Percentiles rank a stretch among this genome's conserved stretches.
phyloP scores from a whole-genome alignment of 352 stramenopile species.

The Phytophthora ramorum region DNA sequence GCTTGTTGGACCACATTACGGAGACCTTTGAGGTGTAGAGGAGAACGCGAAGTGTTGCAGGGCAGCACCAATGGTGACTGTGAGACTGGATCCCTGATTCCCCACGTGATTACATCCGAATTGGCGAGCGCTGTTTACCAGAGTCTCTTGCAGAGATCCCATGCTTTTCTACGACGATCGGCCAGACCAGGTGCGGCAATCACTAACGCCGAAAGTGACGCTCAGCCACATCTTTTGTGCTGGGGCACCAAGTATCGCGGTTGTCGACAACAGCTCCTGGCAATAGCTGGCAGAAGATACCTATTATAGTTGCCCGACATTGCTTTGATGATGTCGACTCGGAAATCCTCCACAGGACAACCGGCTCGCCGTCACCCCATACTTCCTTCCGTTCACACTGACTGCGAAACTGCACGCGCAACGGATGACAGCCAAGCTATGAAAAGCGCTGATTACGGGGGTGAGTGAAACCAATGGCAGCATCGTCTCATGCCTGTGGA shows the following conservation, averaged over 20 bases:
- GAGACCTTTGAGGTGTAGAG: constrained; percentile 22
- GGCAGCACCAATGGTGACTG: not conserved
- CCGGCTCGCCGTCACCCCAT: too few relatives aligned
- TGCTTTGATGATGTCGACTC: too few relatives aligned
- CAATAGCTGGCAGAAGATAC: too few relatives aligned
- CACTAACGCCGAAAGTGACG: too few relatives aligned
- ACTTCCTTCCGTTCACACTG: not conserved
- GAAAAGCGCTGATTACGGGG: not conserved
- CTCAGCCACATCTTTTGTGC: too few relatives aligned
- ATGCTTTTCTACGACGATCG: constrained; percentile 2
- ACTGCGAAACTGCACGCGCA: not conserved
- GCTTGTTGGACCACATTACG: constrained; percentile 77
- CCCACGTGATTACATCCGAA: constrained; percentile 26
- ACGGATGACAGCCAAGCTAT: not conserved
- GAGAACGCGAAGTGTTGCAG: constrained; percentile 29
- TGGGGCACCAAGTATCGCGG: too few relatives aligned
- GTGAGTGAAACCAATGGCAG: constrained; percentile 17
- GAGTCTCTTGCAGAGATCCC: too few relatives aligned
- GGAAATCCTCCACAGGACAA: too few relatives aligned
- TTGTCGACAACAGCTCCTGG: too few relatives aligned
- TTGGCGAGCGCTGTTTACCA: constrained; percentile 30
- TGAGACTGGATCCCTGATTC: not conserved
- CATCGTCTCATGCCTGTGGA: constrained; percentile 8
- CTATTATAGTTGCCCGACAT: too few relatives aligned
- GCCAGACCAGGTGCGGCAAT: not conserved